Conservation (phyloP, 2,329 filamentous ascomycete species). For the Ophioceras dolichostomum region DNA sequence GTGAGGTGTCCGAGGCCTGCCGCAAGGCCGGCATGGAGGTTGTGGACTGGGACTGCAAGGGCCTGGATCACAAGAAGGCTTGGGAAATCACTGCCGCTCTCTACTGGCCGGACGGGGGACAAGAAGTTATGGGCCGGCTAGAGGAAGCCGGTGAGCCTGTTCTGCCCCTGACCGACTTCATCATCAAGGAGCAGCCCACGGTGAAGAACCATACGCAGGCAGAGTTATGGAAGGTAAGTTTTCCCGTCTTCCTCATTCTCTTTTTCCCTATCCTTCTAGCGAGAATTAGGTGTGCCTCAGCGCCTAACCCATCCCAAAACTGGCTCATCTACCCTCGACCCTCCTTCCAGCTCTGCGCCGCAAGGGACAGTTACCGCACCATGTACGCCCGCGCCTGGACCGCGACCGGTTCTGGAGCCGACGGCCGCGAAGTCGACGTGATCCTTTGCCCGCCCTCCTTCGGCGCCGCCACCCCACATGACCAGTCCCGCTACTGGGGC, state of each 20-base stretch:
- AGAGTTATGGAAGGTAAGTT: slow-evolving; percentile 22
- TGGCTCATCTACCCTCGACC: too few relatives aligned
- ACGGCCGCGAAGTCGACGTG: slow-evolving; percentile 21
- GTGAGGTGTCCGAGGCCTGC: not conserved
- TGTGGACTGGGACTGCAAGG: slow-evolving; percentile 8
- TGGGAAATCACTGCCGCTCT: slow-evolving; percentile 18
- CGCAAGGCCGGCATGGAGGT: slow-evolving; percentile 7
- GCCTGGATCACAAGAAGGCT: slow-evolving; percentile 5
- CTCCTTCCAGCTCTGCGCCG: not conserved
- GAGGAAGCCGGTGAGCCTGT: slow-evolving; percentile 33
- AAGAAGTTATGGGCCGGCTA: slow-evolving; percentile 27
- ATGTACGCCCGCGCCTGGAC: slow-evolving; percentile 20
- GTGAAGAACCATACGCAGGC: slow-evolving; percentile 25
- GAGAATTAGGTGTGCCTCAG: too few relatives aligned
- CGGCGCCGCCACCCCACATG: slow-evolving; percentile 22
- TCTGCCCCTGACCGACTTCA: slow-evolving; percentile 35
- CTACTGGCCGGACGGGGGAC: slow-evolving; percentile 37
- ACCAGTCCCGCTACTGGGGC: slow-evolving; percentile 39
- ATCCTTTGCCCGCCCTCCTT: slow-evolving; percentile 22
- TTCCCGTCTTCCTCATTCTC: slow-evolving; percentile 1
- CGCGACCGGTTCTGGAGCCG: not conserved
- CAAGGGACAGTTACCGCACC: slow-evolving; percentile 17
- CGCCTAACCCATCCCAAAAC: too few relatives aligned
- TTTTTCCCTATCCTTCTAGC: not conserved
- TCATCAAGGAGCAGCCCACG: slow-evolving; percentile 29